phyloP scores from a whole-genome alignment of 2,329 filamentous ascomycete genomes.

The Chaetomium strumarium region DNA sequence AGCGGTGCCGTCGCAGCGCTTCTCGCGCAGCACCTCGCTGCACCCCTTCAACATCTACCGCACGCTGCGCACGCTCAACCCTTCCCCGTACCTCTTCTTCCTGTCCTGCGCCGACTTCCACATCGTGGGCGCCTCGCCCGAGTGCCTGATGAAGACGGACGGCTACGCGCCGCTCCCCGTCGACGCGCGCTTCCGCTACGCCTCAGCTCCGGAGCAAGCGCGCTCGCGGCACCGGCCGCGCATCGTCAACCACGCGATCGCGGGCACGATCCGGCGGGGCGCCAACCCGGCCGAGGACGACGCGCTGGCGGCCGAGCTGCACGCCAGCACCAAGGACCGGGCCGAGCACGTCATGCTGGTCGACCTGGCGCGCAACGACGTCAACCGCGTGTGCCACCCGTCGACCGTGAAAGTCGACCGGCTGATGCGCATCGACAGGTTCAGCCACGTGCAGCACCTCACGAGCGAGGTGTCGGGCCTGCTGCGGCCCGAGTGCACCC shows the following conservation, averaged over 20 bases:
- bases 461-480: conserved; percentile 93
- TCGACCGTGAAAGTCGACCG: conserved; percentile 33
- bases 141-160: conserved; percentile 89
- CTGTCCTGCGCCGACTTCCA: conserved; percentile 88
- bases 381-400: conserved; percentile 43
- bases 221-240: conserved; percentile 35
- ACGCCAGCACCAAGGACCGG: conserved; percentile 79
- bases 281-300: conserved; percentile 76
- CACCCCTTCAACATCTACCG: conserved; percentile 99
- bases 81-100: conserved; percentile 95
- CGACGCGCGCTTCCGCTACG: conserved; percentile 22
- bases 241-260: conserved; percentile 95
- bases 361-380: conserved; percentile 32
- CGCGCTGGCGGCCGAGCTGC: conserved; percentile 68
- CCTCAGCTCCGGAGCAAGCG: conserved; percentile 12
- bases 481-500: conserved; percentile 73
- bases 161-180: conserved; percentile 42
- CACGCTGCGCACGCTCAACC: conserved; percentile 93
- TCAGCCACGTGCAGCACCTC: conserved; percentile 95
- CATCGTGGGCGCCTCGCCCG: conserved; percentile 90
- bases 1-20: conserved; percentile 88
- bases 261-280: conserved; percentile 87
- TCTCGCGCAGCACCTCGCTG: conserved; percentile 79
- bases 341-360: conserved; percentile 91
- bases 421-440: conserved; percentile 86